Percentiles rank a stretch among this genome's conserved stretches.
Conservation (phyloP, 2,329 filamentous ascomycete genomes). For the Cladosporium cucumerinum region DNA sequence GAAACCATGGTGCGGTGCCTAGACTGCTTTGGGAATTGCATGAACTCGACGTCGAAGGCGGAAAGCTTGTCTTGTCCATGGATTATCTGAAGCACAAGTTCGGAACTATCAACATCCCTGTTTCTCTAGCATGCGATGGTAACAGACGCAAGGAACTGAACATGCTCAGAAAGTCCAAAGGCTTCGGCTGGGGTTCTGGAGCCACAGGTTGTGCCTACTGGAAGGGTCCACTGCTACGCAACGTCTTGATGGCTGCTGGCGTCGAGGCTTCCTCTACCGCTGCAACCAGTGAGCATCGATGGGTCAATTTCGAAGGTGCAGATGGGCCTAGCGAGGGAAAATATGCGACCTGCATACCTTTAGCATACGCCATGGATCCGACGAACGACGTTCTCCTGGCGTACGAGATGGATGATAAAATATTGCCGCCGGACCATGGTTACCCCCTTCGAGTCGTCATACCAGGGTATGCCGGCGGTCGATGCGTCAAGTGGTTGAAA, state of each 20-base stretch:
- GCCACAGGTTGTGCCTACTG: constrained; percentile 51
- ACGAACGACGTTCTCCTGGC: constrained; percentile 53
- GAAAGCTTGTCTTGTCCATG: constrained; percentile 43
- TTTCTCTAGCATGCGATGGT: constrained; percentile 49
- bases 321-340: constrained; percentile 48
- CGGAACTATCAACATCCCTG: constrained; percentile 47
- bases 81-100: constrained; percentile 45
- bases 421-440: constrained; percentile 43
- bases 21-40: constrained; percentile 51
- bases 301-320: constrained; percentile 51
- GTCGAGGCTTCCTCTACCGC: constrained; percentile 28
- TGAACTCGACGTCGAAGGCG: constrained; percentile 45
- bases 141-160: constrained; percentile 54
- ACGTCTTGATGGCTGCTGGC: constrained; percentile 45
- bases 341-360: constrained; percentile 48
- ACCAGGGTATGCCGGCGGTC: constrained; percentile 42
- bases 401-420: constrained; percentile 48
- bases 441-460: constrained; percentile 43
- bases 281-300: constrained; percentile 31
- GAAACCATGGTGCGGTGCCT: constrained; percentile 54
- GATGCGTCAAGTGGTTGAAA: constrained; percentile 44
- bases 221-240: constrained; percentile 47
- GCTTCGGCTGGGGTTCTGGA: constrained; percentile 48
- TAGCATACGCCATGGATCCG: constrained; percentile 49
- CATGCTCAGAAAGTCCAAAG: constrained; percentile 48